Percentiles rank a stretch among this genome's conserved stretches.
Conservation (phyloP, 2,329 filamentous ascomycete species). For the Cordyceps tenuipes region DNA sequence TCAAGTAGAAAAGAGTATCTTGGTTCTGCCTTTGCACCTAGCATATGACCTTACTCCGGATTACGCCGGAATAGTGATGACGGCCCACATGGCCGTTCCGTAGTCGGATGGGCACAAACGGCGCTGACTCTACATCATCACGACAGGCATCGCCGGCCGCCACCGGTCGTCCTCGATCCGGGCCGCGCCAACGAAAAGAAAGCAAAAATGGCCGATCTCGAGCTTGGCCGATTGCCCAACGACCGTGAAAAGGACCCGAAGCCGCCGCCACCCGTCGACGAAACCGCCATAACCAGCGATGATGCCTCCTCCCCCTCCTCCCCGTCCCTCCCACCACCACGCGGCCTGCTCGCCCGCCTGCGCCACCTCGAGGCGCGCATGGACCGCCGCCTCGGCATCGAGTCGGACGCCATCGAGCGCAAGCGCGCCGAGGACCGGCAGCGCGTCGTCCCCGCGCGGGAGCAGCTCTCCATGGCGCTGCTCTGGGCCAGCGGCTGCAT, state of each 20-base stretch:
- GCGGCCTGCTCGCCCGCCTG: constrained; percentile 25
- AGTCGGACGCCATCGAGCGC: constrained; percentile 37
- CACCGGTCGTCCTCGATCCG: not conserved
- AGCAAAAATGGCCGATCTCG: constrained; percentile 1
- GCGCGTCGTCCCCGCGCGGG: constrained; percentile 23
- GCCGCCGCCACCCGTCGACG: not conserved
- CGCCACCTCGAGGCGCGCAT: constrained; percentile 34
- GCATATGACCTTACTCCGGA: too few species aligned
- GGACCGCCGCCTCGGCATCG: constrained; percentile 39
- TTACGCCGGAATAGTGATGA: not conserved
- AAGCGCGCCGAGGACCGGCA: constrained; percentile 34
- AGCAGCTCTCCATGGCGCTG: constrained; percentile 40
- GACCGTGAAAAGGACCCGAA: not conserved
- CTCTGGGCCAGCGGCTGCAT: constrained; percentile 44
- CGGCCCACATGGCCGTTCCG: not conserved
- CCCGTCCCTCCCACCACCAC: not conserved
- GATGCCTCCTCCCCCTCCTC: too few species aligned
- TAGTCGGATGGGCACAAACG: not conserved
- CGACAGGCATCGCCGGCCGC: not conserved
- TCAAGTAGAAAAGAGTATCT: too few species aligned
- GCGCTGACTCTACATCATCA: not conserved
- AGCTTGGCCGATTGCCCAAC: not conserved
- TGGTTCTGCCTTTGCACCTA: not conserved
- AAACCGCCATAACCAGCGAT: too few species aligned
- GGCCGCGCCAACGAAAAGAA: not conserved